These are phyloP conservation scores for Cicer pinnatifidum DNA, from an alignment of 306 rosid genomes.

Conservation along the genomic window DNA sequence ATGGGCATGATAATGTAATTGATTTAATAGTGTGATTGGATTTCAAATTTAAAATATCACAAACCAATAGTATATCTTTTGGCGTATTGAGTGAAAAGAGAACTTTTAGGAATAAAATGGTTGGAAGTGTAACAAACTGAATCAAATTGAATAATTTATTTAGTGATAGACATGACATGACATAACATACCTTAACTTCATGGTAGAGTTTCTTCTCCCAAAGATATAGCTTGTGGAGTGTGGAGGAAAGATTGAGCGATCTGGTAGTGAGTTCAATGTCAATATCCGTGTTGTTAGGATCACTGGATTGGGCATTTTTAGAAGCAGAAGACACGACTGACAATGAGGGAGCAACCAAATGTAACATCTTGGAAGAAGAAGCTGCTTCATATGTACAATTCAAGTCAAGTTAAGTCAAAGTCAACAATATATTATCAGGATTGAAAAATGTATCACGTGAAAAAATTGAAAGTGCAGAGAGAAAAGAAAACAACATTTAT, in stretches of 20 bases:
- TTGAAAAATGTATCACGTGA: not conserved
- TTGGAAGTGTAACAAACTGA: conserved; percentile 12
- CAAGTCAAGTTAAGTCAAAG: not conserved
- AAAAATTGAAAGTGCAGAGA: not conserved
- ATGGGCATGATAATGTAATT: not conserved
- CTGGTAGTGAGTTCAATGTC: conserved; percentile 59
- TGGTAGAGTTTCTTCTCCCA: conserved; percentile 96
- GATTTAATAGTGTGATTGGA: not conserved
- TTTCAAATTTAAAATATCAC: not conserved
- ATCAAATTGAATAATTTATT: not conserved
- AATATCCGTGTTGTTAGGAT: conserved; percentile 43
- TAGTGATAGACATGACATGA: conserved; percentile 56
- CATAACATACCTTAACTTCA: conserved; percentile 95
- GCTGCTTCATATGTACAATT: conserved; percentile 49
- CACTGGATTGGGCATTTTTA: conserved; percentile 50
- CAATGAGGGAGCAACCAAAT: conserved; percentile 63
- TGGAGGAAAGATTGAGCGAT: conserved; percentile 76
- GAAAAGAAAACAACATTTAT: not conserved
- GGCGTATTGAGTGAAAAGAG: not conserved
- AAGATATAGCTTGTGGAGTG: conserved; percentile 79
- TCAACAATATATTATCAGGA: not conserved
- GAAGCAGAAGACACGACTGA: conserved; percentile 69
- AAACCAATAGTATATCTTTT: conserved; percentile 1
- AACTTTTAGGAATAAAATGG: not conserved
- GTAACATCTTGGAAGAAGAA: conserved; percentile 79